A percentile compares a stretch with the other conserved stretches of the same genome.
Evolutionary conservation across 257 asterid species (phyloP).

Genomic region (Buddleja alternifolia): DNA sequence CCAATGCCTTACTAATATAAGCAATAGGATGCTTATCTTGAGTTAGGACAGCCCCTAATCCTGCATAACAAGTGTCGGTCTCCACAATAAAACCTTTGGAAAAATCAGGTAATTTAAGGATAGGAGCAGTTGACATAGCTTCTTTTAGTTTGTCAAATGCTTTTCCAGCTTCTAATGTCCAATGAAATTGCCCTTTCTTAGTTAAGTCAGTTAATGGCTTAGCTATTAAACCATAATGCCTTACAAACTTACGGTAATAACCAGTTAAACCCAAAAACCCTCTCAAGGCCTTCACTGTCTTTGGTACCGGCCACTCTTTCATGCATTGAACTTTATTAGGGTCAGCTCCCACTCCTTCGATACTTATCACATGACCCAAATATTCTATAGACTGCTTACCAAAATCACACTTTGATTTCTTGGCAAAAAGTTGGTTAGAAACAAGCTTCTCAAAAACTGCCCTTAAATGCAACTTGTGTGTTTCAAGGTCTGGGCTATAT

Average conservation of each 20-base stretch:
- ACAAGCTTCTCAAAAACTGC: too few species aligned
- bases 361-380: neutral
- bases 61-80: neutral
- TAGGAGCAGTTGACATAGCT: neutral
- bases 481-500: too few species aligned
- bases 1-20: neutral
- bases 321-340: neutral
- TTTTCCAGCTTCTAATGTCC: neutral
- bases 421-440: too few species aligned
- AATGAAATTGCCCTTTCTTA: neutral
- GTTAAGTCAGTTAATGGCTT: neutral
- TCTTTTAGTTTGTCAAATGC: neutral
- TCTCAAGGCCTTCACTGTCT: neutral
- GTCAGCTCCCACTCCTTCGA: neutral
- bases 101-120: neutral
- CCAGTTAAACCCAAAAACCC: neutral
- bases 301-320: neutral
- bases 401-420: too few species aligned
- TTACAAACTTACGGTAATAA: constrained; percentile 1
- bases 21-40: neutral
- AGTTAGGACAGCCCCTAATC: neutral
- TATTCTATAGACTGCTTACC: too few species aligned
- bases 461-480: too few species aligned
- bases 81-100: neutral
- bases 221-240: neutral